These are phyloP conservation scores for Nicotiana obtusifolia DNA, from an alignment of 257 asterid species.

Conservation along the genomic window DNA sequence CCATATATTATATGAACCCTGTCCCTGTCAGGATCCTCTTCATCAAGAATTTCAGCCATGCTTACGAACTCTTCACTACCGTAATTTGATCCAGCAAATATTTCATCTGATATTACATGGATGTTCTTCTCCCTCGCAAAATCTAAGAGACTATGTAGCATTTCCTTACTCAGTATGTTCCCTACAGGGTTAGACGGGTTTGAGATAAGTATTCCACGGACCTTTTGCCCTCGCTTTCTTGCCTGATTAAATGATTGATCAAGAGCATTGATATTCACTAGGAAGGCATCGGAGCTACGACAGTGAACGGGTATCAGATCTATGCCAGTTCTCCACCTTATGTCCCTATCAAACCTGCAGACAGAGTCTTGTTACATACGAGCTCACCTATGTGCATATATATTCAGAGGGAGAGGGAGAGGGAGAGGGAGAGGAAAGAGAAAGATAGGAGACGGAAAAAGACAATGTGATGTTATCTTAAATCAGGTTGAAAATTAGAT, in stretches of 20 bases:
- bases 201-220: constrained; percentile 80
- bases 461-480: constrained; percentile 3
- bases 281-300: constrained; percentile 82
- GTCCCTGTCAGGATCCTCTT: constrained; percentile 63
- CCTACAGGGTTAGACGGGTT: constrained; percentile 96
- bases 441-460: background rate
- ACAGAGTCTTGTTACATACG: constrained; percentile 11
- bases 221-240: constrained; percentile 83
- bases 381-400: background rate
- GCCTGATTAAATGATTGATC: constrained; percentile 91
- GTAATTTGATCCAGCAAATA: constrained; percentile 73
- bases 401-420: background rate
- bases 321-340: constrained; percentile 84
- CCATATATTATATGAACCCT: constrained; percentile 91
- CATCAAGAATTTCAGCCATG: constrained; percentile 78
- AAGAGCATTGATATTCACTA: constrained; percentile 62
- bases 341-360: constrained; percentile 84
- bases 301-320: constrained; percentile 89
- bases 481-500: background rate
- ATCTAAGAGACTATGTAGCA: constrained; percentile 49
- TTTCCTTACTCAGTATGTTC: constrained; percentile 47
- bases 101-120: constrained; percentile 89
- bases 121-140: constrained; percentile 88
- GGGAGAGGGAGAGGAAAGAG: background rate
- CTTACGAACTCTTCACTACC: constrained; percentile 81